Base-by-base conservation (phyloP, 2,329 filamentous ascomycete species). In the Aspergillus hortae region DNA sequence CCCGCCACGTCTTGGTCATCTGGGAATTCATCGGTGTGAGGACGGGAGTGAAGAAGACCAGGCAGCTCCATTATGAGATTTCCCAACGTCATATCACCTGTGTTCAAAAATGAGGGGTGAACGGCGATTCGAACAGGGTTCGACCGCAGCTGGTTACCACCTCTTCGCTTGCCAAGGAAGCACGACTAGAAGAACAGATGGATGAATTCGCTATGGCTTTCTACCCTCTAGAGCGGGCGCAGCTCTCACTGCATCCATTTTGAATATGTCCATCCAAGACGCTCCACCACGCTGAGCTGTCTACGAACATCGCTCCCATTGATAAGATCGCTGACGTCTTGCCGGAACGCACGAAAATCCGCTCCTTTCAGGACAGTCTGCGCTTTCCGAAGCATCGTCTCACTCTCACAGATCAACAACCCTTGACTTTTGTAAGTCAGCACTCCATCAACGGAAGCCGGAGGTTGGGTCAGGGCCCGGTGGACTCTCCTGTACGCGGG, bases 401-500 rank as follows among this genome's bases (percentile, higher is more conserved):
- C 91, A 4, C 92, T 87, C 68, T 99, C 92, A 68, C 90, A 95
- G 4, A 99, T 78, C 40, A 99, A 75, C 53, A 96, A 76, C 1
- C 94, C 94, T 62, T 96, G 90, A 61, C 97, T 91, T 71, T 92
- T 95, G 77, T 96, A 96, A 1, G 87, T 87, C 45, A 97, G 78
- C 56, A 92, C 81, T 7, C 82, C 89, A 64, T 86, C 87, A 54
- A 88, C 80, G 9, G 84, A 86, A 0, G 87, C 83, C n/a, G 79
- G 79, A 4, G 87, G 85, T 57, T 84, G 81, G 10, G 83, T 84
- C 44, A 92, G 75, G 56, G 90, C 87, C 46, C 92, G 88, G 70
- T 96, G 90, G 59, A 96, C 90, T 68, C 94, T 95, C 56, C 79
- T 81, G 49, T 30, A 27, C 32, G 12, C 48, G 32, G 52, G 23